Percentiles rank a stretch among this genome's conserved stretches.
phyloP scores from a whole-genome alignment of 192 early-diverging fungal genomes.

The Coemansia umbellata region DNA sequence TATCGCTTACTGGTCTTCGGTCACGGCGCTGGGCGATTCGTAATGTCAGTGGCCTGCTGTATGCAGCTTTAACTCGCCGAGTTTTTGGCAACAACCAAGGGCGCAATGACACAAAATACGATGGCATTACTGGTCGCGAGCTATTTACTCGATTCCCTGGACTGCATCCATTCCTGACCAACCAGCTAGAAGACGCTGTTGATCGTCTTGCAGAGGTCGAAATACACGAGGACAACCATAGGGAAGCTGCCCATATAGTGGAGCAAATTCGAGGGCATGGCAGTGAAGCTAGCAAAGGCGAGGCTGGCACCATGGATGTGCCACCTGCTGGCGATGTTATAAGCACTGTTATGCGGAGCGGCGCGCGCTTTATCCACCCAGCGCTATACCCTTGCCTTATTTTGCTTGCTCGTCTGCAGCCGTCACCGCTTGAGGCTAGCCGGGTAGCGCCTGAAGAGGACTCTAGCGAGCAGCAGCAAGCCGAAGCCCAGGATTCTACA shows the following conservation, averaged over 20 bases:
- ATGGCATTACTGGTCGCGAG: constrained; percentile 81
- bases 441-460: too few relatives aligned
- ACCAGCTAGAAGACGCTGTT: constrained; percentile 69
- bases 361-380: constrained; percentile 67
- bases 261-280: background rate
- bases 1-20: constrained; percentile 77
- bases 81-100: constrained; percentile 80
- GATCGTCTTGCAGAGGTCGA: constrained; percentile 46
- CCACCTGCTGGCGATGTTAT: constrained; percentile 1
- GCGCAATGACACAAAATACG: constrained; percentile 67
- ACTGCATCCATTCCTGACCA: constrained; percentile 71
- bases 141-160: constrained; percentile 86
- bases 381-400: constrained; percentile 88
- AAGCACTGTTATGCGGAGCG: constrained; percentile 19
- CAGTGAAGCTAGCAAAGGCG: background rate
- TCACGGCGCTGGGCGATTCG: constrained; percentile 85
- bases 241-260: background rate
- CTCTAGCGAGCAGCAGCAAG: background rate
- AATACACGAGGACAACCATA: constrained; percentile 8
- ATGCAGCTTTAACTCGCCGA: constrained; percentile 76
- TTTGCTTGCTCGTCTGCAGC: constrained; percentile 76
- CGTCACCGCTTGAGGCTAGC: constrained; percentile 52
- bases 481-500: background rate
- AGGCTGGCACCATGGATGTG: background rate
- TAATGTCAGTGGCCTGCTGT: constrained; percentile 92